Evolutionary conservation across 202 grass and related monocot species (phyloP), one percentile per base, ranked within the genome.

Genomic region (Schoenoplectus triqueter): DNA sequence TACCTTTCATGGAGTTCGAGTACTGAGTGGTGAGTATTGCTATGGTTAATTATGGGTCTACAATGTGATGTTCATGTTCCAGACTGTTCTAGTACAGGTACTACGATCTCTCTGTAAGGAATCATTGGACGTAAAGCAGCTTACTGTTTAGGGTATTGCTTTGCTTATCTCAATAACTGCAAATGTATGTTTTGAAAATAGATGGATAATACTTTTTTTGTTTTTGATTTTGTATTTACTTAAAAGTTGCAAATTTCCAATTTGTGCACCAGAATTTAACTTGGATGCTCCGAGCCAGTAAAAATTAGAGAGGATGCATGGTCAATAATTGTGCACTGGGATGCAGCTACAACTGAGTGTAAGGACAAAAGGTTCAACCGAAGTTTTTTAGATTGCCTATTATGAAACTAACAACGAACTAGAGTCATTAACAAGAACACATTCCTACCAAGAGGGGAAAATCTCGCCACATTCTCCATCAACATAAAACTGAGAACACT

Each of bases 391-490:
- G 45, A 47, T 47, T 47, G 45, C 45, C 45, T 47, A 47, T 47
- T 47, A 47, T 47, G 74, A 60, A 60, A 57, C 74, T 59, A 78
- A 72, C 45, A 47, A 47, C 13, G 59, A 41, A 60, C 51, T 10
- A 77, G 10, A 39, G 51, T 77, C 21, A 14, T 62, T 62, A 62
- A 62, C 59, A 41, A 78, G 22, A 78, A 60, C 42, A 55, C 45
- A 50, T 50, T 21, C 7, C 70, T 52, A 74, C n/a, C 69, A 49
- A 48, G 2, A 49, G 45, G n/a, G 19, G 19, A 52, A 49, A 20
- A 41, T 17, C 52, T 74, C 13, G 20, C 10, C 74, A 78, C 52
- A 59, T 74, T 74, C 11, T 78, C 6, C 74, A 78, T 42, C 54
- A 57, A 41, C 52, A 78, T 6, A 57, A 59, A 78, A 40, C 51